Evolutionary conservation across 2,329 filamentous ascomycete genomes (phyloP).

Genomic region (Xylariales sp.): DNA sequence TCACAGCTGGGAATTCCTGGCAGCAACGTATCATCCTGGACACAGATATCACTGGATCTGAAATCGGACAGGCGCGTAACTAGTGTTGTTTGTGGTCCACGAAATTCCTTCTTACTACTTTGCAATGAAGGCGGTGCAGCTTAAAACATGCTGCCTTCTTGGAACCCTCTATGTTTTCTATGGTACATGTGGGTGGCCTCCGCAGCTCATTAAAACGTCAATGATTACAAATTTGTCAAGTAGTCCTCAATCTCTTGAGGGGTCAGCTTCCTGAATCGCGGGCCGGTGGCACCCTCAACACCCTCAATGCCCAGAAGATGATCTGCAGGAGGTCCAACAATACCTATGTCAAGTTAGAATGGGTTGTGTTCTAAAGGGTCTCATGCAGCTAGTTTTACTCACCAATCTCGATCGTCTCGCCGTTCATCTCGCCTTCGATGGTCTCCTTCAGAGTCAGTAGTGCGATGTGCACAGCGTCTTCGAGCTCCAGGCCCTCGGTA

Average conservation of each 20-base stretch:
- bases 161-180: slow-evolving; percentile 41
- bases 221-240: slow-evolving; percentile 85
- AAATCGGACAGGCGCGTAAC: slow-evolving; percentile 22
- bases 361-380: background rate
- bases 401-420: slow-evolving; percentile 98
- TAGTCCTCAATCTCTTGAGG: slow-evolving; percentile 99
- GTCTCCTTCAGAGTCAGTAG: slow-evolving; percentile 97
- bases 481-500: slow-evolving; percentile 92
- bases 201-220: slow-evolving; percentile 15
- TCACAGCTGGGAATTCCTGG: slow-evolving; percentile 53
- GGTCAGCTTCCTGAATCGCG: slow-evolving; percentile 88
- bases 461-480: slow-evolving; percentile 98
- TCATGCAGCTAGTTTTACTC: slow-evolving; percentile 26
- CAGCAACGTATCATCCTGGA: slow-evolving; percentile 26
- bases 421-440: slow-evolving; percentile 99
- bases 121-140: slow-evolving; percentile 15
- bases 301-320: slow-evolving; percentile 89
- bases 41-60: slow-evolving; percentile 24
- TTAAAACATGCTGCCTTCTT: slow-evolving; percentile 20
- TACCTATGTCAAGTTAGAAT: slow-evolving; percentile 54
- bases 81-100: slow-evolving; percentile 44
- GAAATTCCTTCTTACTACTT: slow-evolving; percentile 45
- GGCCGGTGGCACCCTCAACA: slow-evolving; percentile 77
- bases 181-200: slow-evolving; percentile 36
- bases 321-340: slow-evolving; percentile 90